Conservation (phyloP, 2,329 filamentous ascomycete genomes). For the Aspergillus neoniger region DNA sequence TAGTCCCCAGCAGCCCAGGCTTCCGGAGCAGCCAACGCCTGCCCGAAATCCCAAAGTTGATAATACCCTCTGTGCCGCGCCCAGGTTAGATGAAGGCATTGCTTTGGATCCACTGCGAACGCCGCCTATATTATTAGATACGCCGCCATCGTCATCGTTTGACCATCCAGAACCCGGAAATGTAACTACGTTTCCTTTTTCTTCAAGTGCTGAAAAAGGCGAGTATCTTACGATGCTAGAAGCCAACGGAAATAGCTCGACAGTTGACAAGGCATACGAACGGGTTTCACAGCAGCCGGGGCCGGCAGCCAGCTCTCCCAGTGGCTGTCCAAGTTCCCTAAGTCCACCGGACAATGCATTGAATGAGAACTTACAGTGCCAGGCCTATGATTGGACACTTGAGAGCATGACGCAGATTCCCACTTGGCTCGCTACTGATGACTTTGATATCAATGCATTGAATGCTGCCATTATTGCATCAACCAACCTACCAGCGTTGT, state of each 20-base stretch:
- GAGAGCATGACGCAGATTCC: conserved; percentile 14
- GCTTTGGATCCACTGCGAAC: not conserved
- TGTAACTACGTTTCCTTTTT: not conserved
- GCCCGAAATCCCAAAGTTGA: not conserved
- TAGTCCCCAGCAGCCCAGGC: not conserved
- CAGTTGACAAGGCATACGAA: not conserved
- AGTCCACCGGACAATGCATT: not conserved
- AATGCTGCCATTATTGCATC: conserved; percentile 17
- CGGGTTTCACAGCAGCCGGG: too few relatives aligned
- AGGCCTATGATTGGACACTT: conserved; percentile 9
- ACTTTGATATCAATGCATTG: conserved; percentile 26
- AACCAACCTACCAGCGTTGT: not conserved
- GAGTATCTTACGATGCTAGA: not conserved
- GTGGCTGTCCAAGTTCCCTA: not conserved
- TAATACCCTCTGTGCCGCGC: too few relatives aligned
- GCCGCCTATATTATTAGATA: not conserved
- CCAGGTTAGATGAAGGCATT: not conserved
- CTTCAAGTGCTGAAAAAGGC: not conserved
- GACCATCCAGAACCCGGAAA: not conserved
- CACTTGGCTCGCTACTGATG: conserved; percentile 23
- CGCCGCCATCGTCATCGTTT: not conserved
- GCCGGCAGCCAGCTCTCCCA: too few relatives aligned
- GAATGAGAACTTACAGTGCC: not conserved
- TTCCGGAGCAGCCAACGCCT: not conserved
- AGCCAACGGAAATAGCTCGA: not conserved